Evolutionary conservation across 768 basidiomycete genomes (phyloP).

Genomic region (Amanita rimosa): DNA sequence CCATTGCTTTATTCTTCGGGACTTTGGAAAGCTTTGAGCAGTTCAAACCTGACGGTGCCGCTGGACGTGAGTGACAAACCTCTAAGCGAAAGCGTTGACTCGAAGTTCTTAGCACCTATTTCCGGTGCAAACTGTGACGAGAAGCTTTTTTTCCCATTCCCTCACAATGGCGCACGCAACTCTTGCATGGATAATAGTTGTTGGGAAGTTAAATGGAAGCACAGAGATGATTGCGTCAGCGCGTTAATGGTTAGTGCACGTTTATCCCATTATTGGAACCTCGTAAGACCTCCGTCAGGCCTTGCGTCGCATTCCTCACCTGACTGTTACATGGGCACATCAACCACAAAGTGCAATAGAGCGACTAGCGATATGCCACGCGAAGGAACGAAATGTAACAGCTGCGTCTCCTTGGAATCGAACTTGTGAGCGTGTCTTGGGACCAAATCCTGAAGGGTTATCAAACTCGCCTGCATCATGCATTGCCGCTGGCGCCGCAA

Average conservation of each 20-base stretch:
- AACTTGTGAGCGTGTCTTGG: background rate
- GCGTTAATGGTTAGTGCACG: slow-evolving; percentile 49
- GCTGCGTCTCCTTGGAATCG: background rate
- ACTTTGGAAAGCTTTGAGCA: slow-evolving; percentile 41
- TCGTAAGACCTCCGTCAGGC: slow-evolving; percentile 30
- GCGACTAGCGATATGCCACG: background rate
- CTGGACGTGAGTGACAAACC: background rate
- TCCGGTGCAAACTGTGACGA: background rate
- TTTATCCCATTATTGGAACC: background rate
- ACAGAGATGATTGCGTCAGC: slow-evolving; percentile 63
- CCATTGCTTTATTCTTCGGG: slow-evolving; percentile 51
- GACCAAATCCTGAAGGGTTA: background rate
- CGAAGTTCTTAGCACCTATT: background rate
- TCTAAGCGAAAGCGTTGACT: background rate
- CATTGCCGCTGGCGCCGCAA: slow-evolving; percentile 1
- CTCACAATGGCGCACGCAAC: slow-evolving; percentile 48
- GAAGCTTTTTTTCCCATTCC: slow-evolving; percentile 23
- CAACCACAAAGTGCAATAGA: slow-evolving; percentile 20
- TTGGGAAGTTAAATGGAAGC: slow-evolving; percentile 74
- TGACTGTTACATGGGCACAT: slow-evolving; percentile 76
- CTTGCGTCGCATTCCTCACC: slow-evolving; percentile 55
- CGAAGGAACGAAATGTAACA: background rate
- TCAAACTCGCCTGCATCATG: background rate
- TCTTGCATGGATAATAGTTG: slow-evolving; percentile 45
- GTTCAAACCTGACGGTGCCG: background rate